phyloP scores from a whole-genome alignment of 23 red algal species.

The Gracilaria gracilis region DNA sequence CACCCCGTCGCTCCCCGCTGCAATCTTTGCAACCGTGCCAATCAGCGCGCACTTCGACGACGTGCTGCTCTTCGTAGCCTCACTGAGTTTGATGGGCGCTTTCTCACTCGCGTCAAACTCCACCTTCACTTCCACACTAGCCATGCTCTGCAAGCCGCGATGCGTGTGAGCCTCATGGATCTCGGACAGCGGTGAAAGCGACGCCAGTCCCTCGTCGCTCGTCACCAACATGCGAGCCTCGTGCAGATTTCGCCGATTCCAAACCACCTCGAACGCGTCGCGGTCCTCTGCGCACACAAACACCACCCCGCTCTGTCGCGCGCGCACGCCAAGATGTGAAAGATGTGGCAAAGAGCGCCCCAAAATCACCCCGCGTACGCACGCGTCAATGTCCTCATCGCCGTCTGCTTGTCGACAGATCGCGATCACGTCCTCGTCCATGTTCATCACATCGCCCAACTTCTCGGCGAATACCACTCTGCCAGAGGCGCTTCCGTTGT shows the following conservation, averaged over 20 bases:
- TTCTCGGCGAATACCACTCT: slow-evolving; percentile 50
- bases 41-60: slow-evolving; percentile 63
- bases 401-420: slow-evolving; percentile 62
- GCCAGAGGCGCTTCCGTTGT: slow-evolving; percentile 57
- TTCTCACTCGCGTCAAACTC: slow-evolving; percentile 35
- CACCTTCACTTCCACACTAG: slow-evolving; percentile 22
- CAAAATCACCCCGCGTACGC: slow-evolving; percentile 66
- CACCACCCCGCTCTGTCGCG: slow-evolving; percentile 78
- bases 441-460: slow-evolving; percentile 37
- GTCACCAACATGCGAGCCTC: slow-evolving; percentile 36
- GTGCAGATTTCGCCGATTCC: slow-evolving; percentile 17
- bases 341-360: slow-evolving; percentile 77
- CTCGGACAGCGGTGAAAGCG: slow-evolving; percentile 7
- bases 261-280: slow-evolving; percentile 59
- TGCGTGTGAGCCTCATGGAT: not conserved
- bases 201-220: slow-evolving; percentile 28
- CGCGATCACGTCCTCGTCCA: slow-evolving; percentile 24
- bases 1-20: slow-evolving; percentile 21
- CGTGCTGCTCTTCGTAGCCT: slow-evolving; percentile 38
- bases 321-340: slow-evolving; percentile 79
- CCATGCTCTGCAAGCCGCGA: not conserved
- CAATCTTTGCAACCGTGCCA: slow-evolving; percentile 38
- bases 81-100: slow-evolving; percentile 1
- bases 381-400: slow-evolving; percentile 76
- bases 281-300: slow-evolving; percentile 83